These are phyloP conservation scores for Venturia carpophila DNA, from an alignment of 2,329 filamentous ascomycete species.

Conservation along the genomic window DNA sequence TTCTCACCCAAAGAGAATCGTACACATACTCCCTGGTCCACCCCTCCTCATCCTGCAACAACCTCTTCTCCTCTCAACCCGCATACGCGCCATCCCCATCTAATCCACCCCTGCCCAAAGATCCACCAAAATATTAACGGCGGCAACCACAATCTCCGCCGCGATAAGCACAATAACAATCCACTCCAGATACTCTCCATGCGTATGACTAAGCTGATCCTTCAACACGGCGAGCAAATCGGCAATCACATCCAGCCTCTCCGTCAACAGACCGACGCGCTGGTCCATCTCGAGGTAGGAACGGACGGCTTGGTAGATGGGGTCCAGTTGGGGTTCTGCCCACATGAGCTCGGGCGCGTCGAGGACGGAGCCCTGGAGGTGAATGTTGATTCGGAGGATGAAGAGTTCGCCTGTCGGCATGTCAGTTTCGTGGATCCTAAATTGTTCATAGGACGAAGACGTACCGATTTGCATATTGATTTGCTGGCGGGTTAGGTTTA, in stretches of 20 bases:
- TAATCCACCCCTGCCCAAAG: conserved; percentile 64
- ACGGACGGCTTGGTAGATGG: conserved; percentile 89
- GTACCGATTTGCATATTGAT: conserved; percentile 98
- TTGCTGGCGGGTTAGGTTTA: conserved; percentile 75
- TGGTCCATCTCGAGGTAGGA: conserved; percentile 99
- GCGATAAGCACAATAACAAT: conserved; percentile 84
- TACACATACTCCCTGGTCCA: too few species aligned
- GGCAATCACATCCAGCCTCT: conserved; percentile 85
- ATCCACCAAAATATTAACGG: conserved; percentile 91
- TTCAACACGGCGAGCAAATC: conserved; percentile 89
- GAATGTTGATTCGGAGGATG: conserved; percentile 95
- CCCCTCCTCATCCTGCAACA: too few species aligned
- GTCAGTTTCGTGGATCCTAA: not conserved
- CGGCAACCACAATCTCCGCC: conserved; percentile 86
- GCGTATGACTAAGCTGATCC: conserved; percentile 84
- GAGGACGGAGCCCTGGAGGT: conserved; percentile 91
- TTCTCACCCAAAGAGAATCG: too few species aligned
- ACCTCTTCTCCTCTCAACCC: too few species aligned
- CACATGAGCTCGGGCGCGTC: conserved; percentile 97
- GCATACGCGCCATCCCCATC: conserved; percentile 10
- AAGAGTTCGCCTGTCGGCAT: conserved; percentile 59
- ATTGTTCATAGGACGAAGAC: not conserved
- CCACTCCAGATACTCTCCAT: conserved; percentile 44
- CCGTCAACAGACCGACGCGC: conserved; percentile 78
- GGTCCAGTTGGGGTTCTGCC: conserved; percentile 94